Evolutionary conservation across 1,139 yeast species (phyloP), one percentile per base, ranked within the genome.

Genomic region (Yamadazyma blattariae): DNA sequence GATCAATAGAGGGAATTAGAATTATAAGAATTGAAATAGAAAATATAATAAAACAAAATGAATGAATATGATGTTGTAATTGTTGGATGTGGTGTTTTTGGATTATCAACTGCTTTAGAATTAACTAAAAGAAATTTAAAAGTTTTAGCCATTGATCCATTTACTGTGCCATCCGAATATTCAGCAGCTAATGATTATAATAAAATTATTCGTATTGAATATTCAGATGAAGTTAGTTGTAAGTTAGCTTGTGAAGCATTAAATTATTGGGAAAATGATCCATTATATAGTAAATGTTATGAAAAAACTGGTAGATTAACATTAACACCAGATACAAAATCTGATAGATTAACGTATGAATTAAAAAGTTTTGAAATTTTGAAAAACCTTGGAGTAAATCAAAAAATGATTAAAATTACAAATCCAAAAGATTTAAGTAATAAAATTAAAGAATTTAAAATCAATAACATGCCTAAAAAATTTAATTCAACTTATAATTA

Each of bases 141-240:
- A 54, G 38, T 61, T 35, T 44, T 61, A 54, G 88, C 83, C 5
- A 32, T 41, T 13, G 78, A 72, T 47, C 56, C 60, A 11, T 58
- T 54, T 37, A 54, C 59, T n/a, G 59, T 67, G 1, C 77, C 77
- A 3, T 71, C 77, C 0, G 65, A 65, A 2, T 53, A 66, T 46
- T 63, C 76, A 5, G 78, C 77, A 8, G 70, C 72, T 5, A 61
- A 60, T 32, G 77, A 72, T 44, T 55, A 59, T 39, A 72, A 71
- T 47, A 72, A 72, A 48, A 72, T 72, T 37, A 61, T 72, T 12
- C 51, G 76, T 32, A 52, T 64, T n/a, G 74, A 68, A 41, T 70
- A 69, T 38, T 47, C 61, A 11, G 68, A 67, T 37, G 45, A 47
- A 6, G 43, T 60, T 14, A 64, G 67, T 40, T 53, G 71, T 1